Conservation (phyloP, 306 rosid genomes). For the Albizia julibrissin region DNA sequence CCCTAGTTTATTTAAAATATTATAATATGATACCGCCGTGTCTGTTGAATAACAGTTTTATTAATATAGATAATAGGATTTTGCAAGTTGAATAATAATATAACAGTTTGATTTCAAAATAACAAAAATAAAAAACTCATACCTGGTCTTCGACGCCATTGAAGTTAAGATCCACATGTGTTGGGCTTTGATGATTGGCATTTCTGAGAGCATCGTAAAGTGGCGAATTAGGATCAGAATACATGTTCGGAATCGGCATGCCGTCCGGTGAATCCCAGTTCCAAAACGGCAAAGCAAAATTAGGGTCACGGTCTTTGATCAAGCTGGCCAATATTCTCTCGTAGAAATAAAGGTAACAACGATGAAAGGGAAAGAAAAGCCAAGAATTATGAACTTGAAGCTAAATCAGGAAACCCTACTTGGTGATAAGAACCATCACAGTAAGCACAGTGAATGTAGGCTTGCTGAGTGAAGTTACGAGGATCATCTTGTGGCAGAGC, state of each 20-base stretch:
- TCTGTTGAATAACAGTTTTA: no score
- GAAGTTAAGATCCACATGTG: conserved; percentile 44
- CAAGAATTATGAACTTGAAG: conserved; percentile 69
- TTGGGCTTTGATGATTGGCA: conserved; percentile 48
- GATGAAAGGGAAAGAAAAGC: conserved; percentile 87
- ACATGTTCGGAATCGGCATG: conserved; percentile 54
- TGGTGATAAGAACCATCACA: conserved; percentile 81
- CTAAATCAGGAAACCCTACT: conserved; percentile 58
- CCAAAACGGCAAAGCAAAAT: conserved; percentile 73
- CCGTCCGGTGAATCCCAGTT: conserved; percentile 65
- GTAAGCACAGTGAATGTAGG: conserved; percentile 77
- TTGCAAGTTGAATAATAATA: no score
- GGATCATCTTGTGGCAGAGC: conserved; percentile 68
- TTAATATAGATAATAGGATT: no score
- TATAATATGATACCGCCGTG: no score
- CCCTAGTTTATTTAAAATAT: no score
- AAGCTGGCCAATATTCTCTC: conserved; percentile 72
- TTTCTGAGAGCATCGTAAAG: conserved; percentile 50
- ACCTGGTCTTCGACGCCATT: conserved; percentile 3
- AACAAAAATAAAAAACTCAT: neutral
- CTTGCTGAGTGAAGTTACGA: conserved; percentile 71
- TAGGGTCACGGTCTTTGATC: conserved; percentile 53
- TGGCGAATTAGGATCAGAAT: conserved; percentile 40
- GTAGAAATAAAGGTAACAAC: conserved; percentile 71
- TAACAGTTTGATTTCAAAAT: neutral